phyloP scores from a whole-genome alignment of 2,329 filamentous ascomycete species.

The Beauveria australis region DNA sequence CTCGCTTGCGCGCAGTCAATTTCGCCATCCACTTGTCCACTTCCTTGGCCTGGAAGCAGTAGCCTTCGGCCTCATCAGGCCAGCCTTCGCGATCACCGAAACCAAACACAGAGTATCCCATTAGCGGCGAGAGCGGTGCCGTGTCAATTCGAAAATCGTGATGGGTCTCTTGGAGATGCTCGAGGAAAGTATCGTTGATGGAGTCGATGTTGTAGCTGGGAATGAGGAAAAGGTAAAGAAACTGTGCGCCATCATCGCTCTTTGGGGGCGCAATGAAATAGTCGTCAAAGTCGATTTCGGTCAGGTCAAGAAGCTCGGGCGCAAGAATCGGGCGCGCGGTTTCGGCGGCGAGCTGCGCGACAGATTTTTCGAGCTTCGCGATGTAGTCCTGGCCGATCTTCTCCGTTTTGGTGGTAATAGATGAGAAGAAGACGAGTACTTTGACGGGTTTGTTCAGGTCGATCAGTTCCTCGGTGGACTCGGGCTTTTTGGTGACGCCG shows the following conservation, averaged over 20 bases:
- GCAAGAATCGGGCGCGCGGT: constrained; percentile 35
- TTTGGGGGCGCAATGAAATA: constrained; percentile 77
- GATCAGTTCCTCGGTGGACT: constrained; percentile 18
- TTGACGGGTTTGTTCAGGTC: constrained; percentile 47
- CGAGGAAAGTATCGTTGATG: constrained; percentile 77
- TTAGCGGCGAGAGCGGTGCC: constrained; percentile 63
- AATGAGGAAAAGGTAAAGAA: constrained; percentile 77
- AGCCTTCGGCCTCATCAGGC: constrained; percentile 84
- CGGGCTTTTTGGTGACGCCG: constrained; percentile 26
- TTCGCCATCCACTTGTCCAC: constrained; percentile 97
- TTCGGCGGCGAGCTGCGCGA: constrained; percentile 39
- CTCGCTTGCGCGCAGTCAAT: constrained; percentile 75
- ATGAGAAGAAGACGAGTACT: constrained; percentile 80
- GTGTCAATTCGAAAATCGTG: constrained; percentile 96
- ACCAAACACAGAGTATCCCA: constrained; percentile 90
- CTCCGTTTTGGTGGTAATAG: constrained; percentile 76
- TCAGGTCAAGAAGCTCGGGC: constrained; percentile 66
- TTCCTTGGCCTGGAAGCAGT: constrained; percentile 85
- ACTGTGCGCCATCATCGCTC: constrained; percentile 42
- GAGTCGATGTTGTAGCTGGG: constrained; percentile 96
- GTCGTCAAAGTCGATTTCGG: constrained; percentile 86
- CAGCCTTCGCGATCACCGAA: constrained; percentile 88
- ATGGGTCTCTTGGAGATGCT: constrained; percentile 85
- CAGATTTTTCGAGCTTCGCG: constrained; percentile 42
- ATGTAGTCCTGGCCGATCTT: constrained; percentile 58